These are phyloP conservation scores for Cylindrotheca fusiformis DNA, from an alignment of 108 stramenopile species.

Conservation along the genomic window DNA sequence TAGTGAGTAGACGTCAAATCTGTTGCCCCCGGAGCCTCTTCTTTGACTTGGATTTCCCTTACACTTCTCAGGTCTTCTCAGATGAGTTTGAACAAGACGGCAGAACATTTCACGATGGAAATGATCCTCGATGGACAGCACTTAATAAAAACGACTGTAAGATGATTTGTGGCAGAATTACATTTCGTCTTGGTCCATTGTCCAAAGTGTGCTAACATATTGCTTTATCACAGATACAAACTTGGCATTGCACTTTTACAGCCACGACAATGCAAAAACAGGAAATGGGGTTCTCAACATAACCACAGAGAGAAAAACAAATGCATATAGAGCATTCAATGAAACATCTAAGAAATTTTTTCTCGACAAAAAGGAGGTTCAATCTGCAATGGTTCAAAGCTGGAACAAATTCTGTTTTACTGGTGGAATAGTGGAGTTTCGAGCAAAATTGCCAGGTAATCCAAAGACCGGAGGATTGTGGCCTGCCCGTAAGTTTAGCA, in stretches of 20 bases:
- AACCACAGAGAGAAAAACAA: constrained; percentile 57
- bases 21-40: neutral
- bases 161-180: constrained; percentile 1
- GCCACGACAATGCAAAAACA: constrained; percentile 66
- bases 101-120: constrained; percentile 89
- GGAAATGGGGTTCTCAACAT: constrained; percentile 70
- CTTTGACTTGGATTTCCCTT: too few species aligned
- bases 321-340: constrained; percentile 76
- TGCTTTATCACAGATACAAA: constrained; percentile 63
- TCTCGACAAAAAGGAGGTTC: constrained; percentile 69
- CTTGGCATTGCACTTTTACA: constrained; percentile 81
- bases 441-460: constrained; percentile 80
- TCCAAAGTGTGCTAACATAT: constrained; percentile 4
- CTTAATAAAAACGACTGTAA: constrained; percentile 78
- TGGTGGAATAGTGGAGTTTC: constrained; percentile 86
- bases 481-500: constrained; percentile 77
- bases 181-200: neutral
- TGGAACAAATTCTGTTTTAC: constrained; percentile 95
- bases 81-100: constrained; percentile 92
- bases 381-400: constrained; percentile 84
- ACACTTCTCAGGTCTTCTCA: constrained; percentile 67
- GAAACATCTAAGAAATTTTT: constrained; percentile 76
- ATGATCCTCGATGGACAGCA: constrained; percentile 95
- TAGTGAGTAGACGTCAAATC: constrained; percentile 45
- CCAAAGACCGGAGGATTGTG: constrained; percentile 75